These are phyloP conservation scores for Forsythia viridissima DNA, from an alignment of 257 asterid genomes.

Conservation along the genomic window DNA sequence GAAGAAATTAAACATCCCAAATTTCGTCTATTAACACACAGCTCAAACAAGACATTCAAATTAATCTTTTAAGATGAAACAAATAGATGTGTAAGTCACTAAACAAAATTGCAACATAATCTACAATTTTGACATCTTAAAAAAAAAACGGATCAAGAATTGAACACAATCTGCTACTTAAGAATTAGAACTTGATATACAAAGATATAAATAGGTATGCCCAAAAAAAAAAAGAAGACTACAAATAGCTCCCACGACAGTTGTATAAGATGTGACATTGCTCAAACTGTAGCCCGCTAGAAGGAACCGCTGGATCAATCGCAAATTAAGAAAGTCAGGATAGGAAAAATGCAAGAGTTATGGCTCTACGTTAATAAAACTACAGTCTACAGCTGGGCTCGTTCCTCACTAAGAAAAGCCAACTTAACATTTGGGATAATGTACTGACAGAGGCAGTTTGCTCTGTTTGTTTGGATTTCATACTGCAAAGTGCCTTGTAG, in stretches of 20 bases:
- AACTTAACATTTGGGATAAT: conserved; percentile 45
- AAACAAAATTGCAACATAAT: neutral
- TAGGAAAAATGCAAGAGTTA: neutral
- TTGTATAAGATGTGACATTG: neutral
- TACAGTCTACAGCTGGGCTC: conserved; percentile 35
- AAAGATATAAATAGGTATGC: neutral
- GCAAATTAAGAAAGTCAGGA: neutral
- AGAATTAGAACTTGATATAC: neutral
- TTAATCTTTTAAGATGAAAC: no score
- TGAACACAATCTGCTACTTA: neutral
- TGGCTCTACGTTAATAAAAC: conserved; percentile 7
- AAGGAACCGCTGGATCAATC: neutral
- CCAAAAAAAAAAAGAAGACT: neutral
- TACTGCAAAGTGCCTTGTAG: conserved; percentile 59
- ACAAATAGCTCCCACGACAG: neutral
- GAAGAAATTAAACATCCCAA: no score
- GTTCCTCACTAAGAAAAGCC: conserved; percentile 49
- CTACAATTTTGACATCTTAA: neutral
- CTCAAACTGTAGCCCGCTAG: neutral
- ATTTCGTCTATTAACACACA: no score
- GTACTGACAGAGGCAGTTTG: conserved; percentile 27
- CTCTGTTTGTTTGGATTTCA: conserved; percentile 29
- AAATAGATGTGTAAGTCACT: neutral
- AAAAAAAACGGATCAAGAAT: no score
- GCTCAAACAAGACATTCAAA: no score